Evolutionary conservation across 768 basidiomycete genomes (phyloP).

Genomic region (Rhodosporidiobolus odoratus): DNA sequence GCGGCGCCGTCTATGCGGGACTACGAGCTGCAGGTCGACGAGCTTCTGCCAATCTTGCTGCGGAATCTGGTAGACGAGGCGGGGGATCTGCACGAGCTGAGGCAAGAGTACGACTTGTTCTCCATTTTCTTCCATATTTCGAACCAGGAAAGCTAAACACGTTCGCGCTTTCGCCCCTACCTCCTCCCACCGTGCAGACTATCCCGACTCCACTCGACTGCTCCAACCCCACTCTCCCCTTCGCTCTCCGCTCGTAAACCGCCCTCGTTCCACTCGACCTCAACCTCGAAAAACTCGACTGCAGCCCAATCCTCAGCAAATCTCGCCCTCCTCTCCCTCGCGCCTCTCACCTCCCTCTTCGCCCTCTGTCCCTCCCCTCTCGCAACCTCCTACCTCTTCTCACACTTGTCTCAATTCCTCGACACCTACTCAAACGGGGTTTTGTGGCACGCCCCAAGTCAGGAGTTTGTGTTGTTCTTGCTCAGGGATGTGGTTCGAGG

Average conservation of each 20-base stretch:
- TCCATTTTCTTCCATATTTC: too few species aligned
- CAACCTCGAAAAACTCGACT: too few species aligned
- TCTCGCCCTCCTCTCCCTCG: constrained; percentile 14
- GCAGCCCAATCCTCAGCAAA: not conserved
- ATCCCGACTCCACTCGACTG: not conserved
- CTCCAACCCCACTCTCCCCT: not conserved
- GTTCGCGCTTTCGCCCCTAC: not conserved
- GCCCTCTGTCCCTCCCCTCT: constrained; percentile 22
- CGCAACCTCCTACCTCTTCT: constrained; percentile 15
- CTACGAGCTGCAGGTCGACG: constrained; percentile 22
- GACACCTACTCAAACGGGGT: constrained; percentile 2
- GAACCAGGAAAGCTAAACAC: too few species aligned
- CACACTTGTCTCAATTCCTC: constrained; percentile 17
- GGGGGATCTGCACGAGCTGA: constrained; percentile 2
- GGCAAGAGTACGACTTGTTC: not conserved
- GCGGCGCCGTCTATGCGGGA: not conserved
- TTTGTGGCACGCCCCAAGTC: constrained; percentile 11
- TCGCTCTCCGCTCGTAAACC: constrained; percentile 20
- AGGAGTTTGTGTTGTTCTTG: constrained; percentile 11
- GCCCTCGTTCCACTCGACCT: not conserved
- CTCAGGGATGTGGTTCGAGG: too few species aligned
- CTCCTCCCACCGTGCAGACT: not conserved
- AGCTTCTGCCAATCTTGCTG: constrained; percentile 19
- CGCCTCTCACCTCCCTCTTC: constrained; percentile 7
- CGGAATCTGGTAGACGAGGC: constrained; percentile 9